Evolutionary conservation across 108 stramenopile genomes (phyloP).

Genomic region (Thalassiosira profunda): DNA sequence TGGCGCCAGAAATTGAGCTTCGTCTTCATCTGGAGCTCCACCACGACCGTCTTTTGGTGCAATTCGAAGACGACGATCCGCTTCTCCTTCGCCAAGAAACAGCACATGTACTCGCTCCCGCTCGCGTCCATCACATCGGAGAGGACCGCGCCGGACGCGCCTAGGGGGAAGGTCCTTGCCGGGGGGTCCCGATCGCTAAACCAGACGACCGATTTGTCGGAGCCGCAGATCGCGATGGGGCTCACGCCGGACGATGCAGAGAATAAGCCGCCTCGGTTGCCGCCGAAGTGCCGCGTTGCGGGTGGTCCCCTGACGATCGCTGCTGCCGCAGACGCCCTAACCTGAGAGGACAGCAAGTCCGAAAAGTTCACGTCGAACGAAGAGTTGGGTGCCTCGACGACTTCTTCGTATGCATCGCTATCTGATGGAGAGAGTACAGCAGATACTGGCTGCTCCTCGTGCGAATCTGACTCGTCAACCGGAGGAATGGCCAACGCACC

Average conservation of each 20-base stretch:
- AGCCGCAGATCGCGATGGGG: slow-evolving; percentile 83
- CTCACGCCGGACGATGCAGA: slow-evolving; percentile 59
- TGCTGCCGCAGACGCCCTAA: slow-evolving; percentile 82
- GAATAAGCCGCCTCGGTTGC: slow-evolving; percentile 81
- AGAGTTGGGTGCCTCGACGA: slow-evolving; percentile 11
- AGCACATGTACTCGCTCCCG: slow-evolving; percentile 88
- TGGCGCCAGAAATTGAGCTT: slow-evolving; percentile 94
- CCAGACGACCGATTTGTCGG: slow-evolving; percentile 91
- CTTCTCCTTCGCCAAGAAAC: slow-evolving; percentile 91
- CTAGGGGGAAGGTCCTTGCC: slow-evolving; percentile 85
- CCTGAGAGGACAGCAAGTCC: slow-evolving; percentile 65
- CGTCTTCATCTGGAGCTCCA: slow-evolving; percentile 94
- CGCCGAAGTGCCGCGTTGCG: slow-evolving; percentile 89
- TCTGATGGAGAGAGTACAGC: neutral
- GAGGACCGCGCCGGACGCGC: slow-evolving; percentile 88
- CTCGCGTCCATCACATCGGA: slow-evolving; percentile 83
- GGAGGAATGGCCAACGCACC: neutral
- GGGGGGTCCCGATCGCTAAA: slow-evolving; percentile 74
- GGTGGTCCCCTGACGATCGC: slow-evolving; percentile 90
- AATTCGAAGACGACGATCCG: slow-evolving; percentile 87
- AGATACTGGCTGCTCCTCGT: neutral
- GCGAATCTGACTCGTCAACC: too few relatives aligned
- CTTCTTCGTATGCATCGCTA: neutral
- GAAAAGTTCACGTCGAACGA: slow-evolving; percentile 62
- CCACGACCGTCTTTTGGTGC: slow-evolving; percentile 76